Percentiles rank a stretch among this genome's conserved stretches.
Conservation (phyloP, 2,329 filamentous ascomycete genomes). For the Exophiala sp. region DNA sequence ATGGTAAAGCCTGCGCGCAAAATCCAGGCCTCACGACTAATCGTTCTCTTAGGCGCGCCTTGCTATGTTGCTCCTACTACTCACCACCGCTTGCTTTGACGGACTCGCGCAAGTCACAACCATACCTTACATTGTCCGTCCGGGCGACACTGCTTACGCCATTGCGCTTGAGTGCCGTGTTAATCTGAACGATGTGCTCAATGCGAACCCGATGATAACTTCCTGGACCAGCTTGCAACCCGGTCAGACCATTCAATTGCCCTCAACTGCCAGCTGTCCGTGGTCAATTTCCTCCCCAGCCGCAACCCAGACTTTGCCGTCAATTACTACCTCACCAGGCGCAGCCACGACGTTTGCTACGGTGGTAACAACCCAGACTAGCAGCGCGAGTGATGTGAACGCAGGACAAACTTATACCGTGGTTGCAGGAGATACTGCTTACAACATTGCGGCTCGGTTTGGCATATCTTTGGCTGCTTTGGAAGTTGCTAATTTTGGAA, state of each 20-base stretch:
- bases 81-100: too few species aligned
- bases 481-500: slow-evolving; percentile 17
- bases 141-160: background rate
- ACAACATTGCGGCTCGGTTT: slow-evolving; percentile 13
- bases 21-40: too few species aligned
- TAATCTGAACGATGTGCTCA: background rate
- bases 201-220: background rate
- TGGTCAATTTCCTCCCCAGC: too few species aligned
- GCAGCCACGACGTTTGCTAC: background rate
- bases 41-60: too few species aligned
- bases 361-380: background rate
- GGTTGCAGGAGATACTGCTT: slow-evolving; percentile 14
- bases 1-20: too few species aligned
- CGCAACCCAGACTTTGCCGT: background rate
- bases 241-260: background rate
- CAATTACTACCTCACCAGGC: background rate
- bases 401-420: slow-evolving; percentile 14
- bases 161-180: slow-evolving; percentile 2
- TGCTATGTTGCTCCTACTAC: too few species aligned
- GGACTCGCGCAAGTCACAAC: too few species aligned
- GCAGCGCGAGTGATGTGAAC: too few species aligned
- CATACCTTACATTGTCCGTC: background rate
- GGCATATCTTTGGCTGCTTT: slow-evolving; percentile 10
- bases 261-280: background rate
- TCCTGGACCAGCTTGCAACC: slow-evolving; percentile 1